Evolutionary conservation across 352 stramenopile genomes (phyloP), one percentile per base, ranked within the genome.

Genomic region (Pelagophyceae sp.): DNA sequence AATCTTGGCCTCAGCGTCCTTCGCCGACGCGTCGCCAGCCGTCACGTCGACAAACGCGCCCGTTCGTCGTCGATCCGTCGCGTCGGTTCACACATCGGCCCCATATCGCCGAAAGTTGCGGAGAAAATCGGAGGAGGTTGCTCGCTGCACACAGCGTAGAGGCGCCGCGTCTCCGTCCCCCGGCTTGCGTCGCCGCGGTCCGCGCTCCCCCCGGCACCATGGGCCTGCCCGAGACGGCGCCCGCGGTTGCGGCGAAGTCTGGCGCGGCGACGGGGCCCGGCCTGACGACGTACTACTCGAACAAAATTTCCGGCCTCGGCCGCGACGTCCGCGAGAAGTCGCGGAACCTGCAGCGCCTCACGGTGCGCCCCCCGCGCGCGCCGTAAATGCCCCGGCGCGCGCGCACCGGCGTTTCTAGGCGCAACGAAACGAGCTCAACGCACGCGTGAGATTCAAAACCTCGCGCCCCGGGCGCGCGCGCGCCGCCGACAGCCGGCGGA

Each of bases 391-490:
- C 23, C 45, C 11, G 45, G 11, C 45, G 45, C 45, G 45, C 45
- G 45, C 23, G 45, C 23, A 23, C 11, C 45, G 23, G 11, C 45
- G 23, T 54, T 23, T 99, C 64, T 96, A 99, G 87, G 96, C 96
- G 71, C 95, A 98, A 83, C 92, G 96, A 77, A 99, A 99, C 83
- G 95, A 99, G 88, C 90, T 99, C 75, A 99, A 99, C 87, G 97
- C 94, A 45, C 97, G 95, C 90, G 93, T 97, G 78, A 40, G 33
- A n/a, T n/a, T n/a, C n/a, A n/a, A n/a, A n/a, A n/a, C n/a, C n/a
- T n/a, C n/a, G n/a, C n/a, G n/a, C n/a, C n/a, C n/a, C n/a, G n/a
- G n/a, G n/a, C n/a, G n/a, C n/a, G n/a, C n/a, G n/a, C n/a, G n/a
- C n/a, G n/a, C n/a, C n/a, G n/a, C n/a, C n/a, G n/a, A n/a, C n/a